Evolutionary conservation across 768 basidiomycete species (phyloP), one percentile per base, ranked within the genome.

Genomic region (Agrocybe chaxingu): DNA sequence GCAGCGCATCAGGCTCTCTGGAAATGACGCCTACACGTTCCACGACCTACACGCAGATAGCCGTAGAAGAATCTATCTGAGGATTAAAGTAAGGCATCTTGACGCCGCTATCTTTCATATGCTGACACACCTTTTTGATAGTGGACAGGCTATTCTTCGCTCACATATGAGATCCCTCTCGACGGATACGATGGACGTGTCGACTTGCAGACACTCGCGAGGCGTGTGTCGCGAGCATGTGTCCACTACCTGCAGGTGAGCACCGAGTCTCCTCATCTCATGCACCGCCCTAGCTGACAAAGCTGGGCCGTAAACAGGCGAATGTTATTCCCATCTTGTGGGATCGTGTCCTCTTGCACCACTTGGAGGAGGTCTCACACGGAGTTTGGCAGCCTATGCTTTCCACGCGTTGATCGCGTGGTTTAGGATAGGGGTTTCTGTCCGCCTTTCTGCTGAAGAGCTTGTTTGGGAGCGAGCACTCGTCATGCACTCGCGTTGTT

Each of bases 381-480:
- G 87, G 87, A 51, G 77, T 80, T 46, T 89, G 87, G 87, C 84
- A 85, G 62, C 85, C 86, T 38, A 84, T 86, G 76, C 67, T 81
- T 29, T 75, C 76, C 16, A 69, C 73, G 52, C 67, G 68, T 57
- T 76, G 64, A 69, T 37, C 46, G 48, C 46, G 42, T 46, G 50
- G 49, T 44, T 13, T 16, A 13, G 8, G 36, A 36, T n/a, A 16
- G 40, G 32, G 19, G 40, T 33, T 7, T 13, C 33, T 12, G 12
- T 12, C 8, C 30, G 16, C n/a, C 30, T 19, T 37, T 29, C 45
- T 11, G 34, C 18, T 34, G 40, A 36, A 42, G 41, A 32, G 16
- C 16, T 24, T 24, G 24, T 24, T 24, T 24, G 24, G 5, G 24
- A 24, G 24, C 24, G 24, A 24, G 24, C 24, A 24, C 24, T 24